Percentiles rank a stretch among this genome's conserved stretches.
These are phyloP conservation scores for Zygoascus sp. DNA, from an alignment of 1,139 yeast genomes.

Conservation along the genomic window DNA sequence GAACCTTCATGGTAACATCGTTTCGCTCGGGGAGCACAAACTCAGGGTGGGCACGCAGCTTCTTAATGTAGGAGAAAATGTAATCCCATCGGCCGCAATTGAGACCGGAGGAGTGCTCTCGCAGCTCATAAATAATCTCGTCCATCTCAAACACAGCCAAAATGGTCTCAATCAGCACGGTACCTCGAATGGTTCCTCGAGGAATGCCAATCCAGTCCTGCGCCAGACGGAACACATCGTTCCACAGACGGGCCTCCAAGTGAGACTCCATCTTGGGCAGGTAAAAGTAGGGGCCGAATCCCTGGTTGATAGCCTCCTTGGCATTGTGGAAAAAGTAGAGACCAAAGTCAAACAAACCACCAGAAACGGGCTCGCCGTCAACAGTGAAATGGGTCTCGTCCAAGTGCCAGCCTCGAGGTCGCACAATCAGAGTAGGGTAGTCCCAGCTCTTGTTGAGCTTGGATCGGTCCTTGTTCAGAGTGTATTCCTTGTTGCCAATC, in stretches of 20 bases:
- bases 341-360: conserved; percentile 74
- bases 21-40: conserved; percentile 67
- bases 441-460: conserved; percentile 36
- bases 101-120: conserved; percentile 71
- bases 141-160: conserved; percentile 80
- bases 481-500: conserved; percentile 58
- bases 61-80: conserved; percentile 68
- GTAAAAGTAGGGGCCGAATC: conserved; percentile 74
- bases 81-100: conserved; percentile 86
- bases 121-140: conserved; percentile 69
- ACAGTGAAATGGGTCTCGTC: conserved; percentile 66
- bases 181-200: conserved; percentile 72
- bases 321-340: conserved; percentile 74
- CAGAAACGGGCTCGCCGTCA: conserved; percentile 72
- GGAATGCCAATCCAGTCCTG: conserved; percentile 64
- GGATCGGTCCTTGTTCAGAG: conserved; percentile 43
- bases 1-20: conserved; percentile 71
- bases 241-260: conserved; percentile 75
- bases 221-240: conserved; percentile 63
- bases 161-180: conserved; percentile 73
- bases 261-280: conserved; percentile 80
- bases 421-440: conserved; percentile 69
- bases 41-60: conserved; percentile 58
- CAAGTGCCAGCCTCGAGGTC: conserved; percentile 88
- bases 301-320: conserved; percentile 52